Base-by-base conservation (phyloP, 306 rosid species). In the Vachellia collinsii region DNA sequence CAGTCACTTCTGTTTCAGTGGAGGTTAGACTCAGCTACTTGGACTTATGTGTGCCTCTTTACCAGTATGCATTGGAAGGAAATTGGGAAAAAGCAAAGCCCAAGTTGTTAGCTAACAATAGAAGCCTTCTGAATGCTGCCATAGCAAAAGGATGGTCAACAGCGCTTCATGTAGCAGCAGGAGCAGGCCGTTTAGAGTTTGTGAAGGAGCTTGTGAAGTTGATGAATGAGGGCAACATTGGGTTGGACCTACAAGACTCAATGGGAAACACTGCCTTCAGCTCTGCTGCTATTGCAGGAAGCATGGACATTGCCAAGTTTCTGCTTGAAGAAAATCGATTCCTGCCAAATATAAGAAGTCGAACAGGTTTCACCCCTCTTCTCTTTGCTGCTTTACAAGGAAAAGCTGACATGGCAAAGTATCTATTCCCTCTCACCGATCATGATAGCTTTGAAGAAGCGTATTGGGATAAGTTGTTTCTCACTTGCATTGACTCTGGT, bases 371-470 rank as follows among this genome's bases (percentile, higher is more conserved):
- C 22, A 66, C 78, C 6, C 87, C 89, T 38, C 7, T 86, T 41
- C 77, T 77, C 0, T 72, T 72, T 58, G 80, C 87, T 66, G 83
- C 79, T 2, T 16, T 83, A 72, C 87, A 86, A 41, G 89, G 89
- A 77, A 79, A 64, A 66, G 75, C 61, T 6, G 11, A 80, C 1
- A 77, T 86, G 87, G 74, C 83, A 20, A 3, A 20, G 12, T 13
- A 29, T 72, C 17, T 86, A 3, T 80, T 56, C 14, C 5, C 14
- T 1, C 19, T 6, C 25, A 56, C 12, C 8, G 1, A 56, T 50
- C 34, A n/a, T 13, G 22, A 17, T 0, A 8, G 8, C 20, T 56
- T 61, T 61, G 67, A 25, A 10, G 67, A 61, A 61, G 39, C 17
- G 1, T 17, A 61, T 0, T 23, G 63, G 63, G 8, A 20, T 20